A percentile compares a stretch with the other conserved stretches of the same genome.
phyloP scores from a whole-genome alignment of 305 asterid genomes.

The Solanum hybrid region DNA sequence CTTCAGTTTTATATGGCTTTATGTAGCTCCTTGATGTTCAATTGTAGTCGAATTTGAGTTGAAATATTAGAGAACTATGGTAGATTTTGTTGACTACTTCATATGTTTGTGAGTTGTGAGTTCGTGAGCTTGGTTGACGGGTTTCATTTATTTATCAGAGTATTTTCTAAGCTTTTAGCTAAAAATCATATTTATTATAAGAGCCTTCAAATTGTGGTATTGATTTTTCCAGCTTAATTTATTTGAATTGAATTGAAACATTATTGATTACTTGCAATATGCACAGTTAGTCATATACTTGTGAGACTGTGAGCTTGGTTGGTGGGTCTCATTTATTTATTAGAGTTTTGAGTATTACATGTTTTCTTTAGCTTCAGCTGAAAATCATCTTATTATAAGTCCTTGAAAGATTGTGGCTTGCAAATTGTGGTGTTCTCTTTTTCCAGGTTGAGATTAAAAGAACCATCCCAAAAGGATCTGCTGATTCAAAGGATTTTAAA shows the following conservation, averaged over 20 bases:
- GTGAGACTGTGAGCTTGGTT: not conserved
- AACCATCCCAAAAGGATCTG: constrained; percentile 86
- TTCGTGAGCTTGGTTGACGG: not conserved
- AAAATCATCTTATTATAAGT: not conserved
- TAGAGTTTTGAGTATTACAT: not conserved
- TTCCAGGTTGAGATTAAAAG: constrained; percentile 88
- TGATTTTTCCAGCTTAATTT: not conserved
- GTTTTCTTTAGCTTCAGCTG: not conserved
- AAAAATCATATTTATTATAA: not conserved
- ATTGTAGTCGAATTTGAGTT: not conserved
- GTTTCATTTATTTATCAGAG: not conserved
- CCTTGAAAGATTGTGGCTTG: not conserved
- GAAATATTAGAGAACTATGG: not conserved
- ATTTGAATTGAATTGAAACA: not conserved
- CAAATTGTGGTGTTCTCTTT: not conserved
- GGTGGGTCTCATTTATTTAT: not conserved
- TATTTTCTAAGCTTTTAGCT: not conserved
- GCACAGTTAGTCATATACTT: not conserved
- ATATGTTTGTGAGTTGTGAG: not conserved
- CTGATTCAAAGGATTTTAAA: constrained; percentile 77
- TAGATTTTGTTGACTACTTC: not conserved
- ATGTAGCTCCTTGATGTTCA: not conserved
- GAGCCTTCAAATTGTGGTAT: not conserved
- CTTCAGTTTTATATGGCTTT: not conserved
- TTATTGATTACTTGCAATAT: not conserved